Evolutionary conservation across 495 filamentous ascomycete genomes (phyloP), one percentile per base, ranked within the genome.

Genomic region (Staphylotrichum tortipilum): DNA sequence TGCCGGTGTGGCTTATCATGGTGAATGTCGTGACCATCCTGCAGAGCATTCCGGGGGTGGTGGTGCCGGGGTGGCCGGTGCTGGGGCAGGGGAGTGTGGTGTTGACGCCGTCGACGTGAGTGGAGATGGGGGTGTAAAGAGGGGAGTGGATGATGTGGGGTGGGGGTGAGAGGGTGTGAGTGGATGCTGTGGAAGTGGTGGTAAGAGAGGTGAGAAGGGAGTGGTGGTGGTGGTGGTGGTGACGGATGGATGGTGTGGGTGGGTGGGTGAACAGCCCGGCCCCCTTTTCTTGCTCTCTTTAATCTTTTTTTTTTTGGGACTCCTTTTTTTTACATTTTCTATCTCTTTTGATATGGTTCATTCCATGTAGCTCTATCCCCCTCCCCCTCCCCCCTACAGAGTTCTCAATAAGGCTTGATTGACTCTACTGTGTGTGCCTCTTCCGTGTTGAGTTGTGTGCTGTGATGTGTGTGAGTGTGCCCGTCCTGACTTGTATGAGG

Each of bases 141-240:
- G 19, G 35, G 8, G 14, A 7, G 6, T 4, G 14, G 41, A 14
- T 28, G 10, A 7, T 10, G 6, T 39, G 12, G 36, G 23, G 4
- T 21, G 45, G 33, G 19, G 33, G 44, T 7, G n/a, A 14, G 34
- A 18, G 1, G 29, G 44, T 5, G 9, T n/a, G 23, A 12, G 17
- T 30, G 24, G 17, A 12, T 3, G 29, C 6, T 24, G 10, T 15
- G 37, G 15, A 4, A 37, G 26, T 33, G 26, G 24, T 33, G 43
- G 35, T 42, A 30, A 23, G 55, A 64, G 37, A 74, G 68, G 45
- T 75, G 75, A 54, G 74, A 71, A 7, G 70, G 29, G n/a, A n/a
- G 48, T 68, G 69, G 18, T 70, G 66, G 40, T 89, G 68, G 23
- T 77, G 82, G 34, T 75, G 69, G 45, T 82, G 74, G 19, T 79